Conservation (phyloP, 768 basidiomycete species). For the Russula sp. region DNA sequence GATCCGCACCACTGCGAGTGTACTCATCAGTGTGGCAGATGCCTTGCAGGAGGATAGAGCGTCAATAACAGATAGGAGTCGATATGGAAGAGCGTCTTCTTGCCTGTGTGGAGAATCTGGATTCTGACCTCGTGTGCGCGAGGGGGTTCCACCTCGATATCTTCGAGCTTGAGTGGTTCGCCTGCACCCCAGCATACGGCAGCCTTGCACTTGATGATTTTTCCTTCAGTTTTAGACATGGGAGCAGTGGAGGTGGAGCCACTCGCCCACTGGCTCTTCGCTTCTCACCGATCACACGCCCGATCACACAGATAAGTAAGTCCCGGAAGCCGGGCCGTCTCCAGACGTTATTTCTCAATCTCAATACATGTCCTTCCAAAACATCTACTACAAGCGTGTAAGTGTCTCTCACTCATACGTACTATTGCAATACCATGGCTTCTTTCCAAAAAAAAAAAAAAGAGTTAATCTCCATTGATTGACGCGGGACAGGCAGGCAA, state of each 20-base stretch:
- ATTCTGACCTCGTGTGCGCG: constrained; percentile 89
- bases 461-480: background rate
- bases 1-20: constrained; percentile 92
- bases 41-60: constrained; percentile 42
- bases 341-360: background rate
- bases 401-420: constrained; percentile 34
- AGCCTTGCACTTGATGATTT: constrained; percentile 82
- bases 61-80: background rate
- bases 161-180: constrained; percentile 80
- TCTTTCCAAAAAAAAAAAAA: too few species aligned
- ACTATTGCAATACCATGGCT: background rate
- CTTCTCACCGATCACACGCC: too few species aligned
- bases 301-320: too few species aligned
- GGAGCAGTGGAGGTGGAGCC: too few species aligned
- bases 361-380: constrained; percentile 65
- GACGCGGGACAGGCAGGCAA: constrained; percentile 53
- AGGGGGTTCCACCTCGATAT: constrained; percentile 93
- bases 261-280: too few species aligned
- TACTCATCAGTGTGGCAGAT: constrained; percentile 99
- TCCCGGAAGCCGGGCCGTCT: background rate
- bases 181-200: constrained; percentile 96
- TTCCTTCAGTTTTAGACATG: constrained; percentile 77
- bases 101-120: constrained; percentile 87
- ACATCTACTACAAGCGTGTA: constrained; percentile 89
- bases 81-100: constrained; percentile 34